Conservation (phyloP, 2,329 filamentous ascomycete species). For the Colletotrichum sp. region DNA sequence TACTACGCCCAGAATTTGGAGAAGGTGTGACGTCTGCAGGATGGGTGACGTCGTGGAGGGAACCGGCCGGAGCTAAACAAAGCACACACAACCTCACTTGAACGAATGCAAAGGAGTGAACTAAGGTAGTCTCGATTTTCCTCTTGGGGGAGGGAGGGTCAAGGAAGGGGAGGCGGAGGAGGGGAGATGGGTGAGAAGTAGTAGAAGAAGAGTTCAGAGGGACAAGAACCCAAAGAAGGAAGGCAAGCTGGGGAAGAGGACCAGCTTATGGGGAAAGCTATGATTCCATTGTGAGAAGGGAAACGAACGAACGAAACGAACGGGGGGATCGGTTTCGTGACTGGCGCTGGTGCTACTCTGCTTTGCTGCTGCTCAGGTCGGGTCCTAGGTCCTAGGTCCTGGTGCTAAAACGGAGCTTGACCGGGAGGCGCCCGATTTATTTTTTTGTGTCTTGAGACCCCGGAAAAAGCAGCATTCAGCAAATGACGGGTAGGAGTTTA, state of each 20-base stretch:
- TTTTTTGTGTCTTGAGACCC: background rate
- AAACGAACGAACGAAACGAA: background rate
- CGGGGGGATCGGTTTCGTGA: background rate
- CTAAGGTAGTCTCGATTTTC: background rate
- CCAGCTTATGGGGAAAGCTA: conserved; percentile 2
- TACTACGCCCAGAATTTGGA: background rate
- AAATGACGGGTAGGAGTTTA: background rate
- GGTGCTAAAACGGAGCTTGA: background rate
- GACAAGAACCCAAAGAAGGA: background rate
- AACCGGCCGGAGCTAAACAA: background rate
- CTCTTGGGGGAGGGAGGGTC: background rate
- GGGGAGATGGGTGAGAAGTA: background rate
- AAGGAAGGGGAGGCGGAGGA: background rate
- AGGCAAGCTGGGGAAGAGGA: background rate
- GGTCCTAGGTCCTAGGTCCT: background rate
- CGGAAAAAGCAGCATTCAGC: background rate
- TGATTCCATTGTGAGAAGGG: background rate
- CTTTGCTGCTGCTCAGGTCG: background rate
- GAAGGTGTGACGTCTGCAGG: conserved; percentile 10
- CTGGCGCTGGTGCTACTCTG: background rate
- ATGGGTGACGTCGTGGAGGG: conserved; percentile 11
- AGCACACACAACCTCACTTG: background rate
- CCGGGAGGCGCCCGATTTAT: conserved; percentile 4
- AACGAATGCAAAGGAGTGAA: background rate
- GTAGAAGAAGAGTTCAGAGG: background rate